Percentiles rank a stretch among this genome's conserved stretches.
Evolutionary conservation across 1,139 yeast species (phyloP).

Genomic region (Entelexis paramagnoliae): DNA sequence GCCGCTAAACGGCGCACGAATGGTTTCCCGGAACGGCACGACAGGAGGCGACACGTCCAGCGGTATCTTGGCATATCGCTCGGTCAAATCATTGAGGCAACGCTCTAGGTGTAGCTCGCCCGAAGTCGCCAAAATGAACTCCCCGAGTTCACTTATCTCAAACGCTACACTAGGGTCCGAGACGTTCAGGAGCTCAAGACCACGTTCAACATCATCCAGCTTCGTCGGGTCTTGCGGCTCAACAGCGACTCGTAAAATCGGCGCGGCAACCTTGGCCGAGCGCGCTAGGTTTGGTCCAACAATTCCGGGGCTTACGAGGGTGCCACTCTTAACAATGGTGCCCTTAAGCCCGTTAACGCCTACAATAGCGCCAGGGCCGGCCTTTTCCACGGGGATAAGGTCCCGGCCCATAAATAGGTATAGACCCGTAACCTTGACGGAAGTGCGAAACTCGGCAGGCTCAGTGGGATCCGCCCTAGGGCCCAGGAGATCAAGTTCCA

Average conservation of each 20-base stretch:
- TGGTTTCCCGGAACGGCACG: constrained; percentile 88
- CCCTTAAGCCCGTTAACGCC: constrained; percentile 90
- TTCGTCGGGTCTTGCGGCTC: constrained; percentile 86
- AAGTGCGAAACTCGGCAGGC: constrained; percentile 50
- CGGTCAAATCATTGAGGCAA: constrained; percentile 85
- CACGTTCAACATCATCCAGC: constrained; percentile 63
- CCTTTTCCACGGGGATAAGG: constrained; percentile 59
- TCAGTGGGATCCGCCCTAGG: constrained; percentile 74
- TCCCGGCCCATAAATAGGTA: constrained; percentile 91
- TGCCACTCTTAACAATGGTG: constrained; percentile 74
- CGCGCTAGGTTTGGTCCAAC: constrained; percentile 64
- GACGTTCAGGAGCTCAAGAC: constrained; percentile 64
- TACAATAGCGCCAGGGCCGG: constrained; percentile 91
- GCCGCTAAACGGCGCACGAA: constrained; percentile 40
- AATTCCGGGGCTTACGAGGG: constrained; percentile 44
- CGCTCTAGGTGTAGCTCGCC: constrained; percentile 99
- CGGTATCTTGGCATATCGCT: constrained; percentile 86
- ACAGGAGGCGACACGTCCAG: constrained; percentile 83
- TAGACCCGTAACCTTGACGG: constrained; percentile 51
- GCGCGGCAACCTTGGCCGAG: constrained; percentile 56
- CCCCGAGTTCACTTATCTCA: constrained; percentile 85
- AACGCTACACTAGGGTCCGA: constrained; percentile 97
- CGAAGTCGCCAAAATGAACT: constrained; percentile 98
- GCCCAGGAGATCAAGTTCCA: constrained; percentile 61
- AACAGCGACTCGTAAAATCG: constrained; percentile 86